phyloP scores from a whole-genome alignment of 768 basidiomycete genomes.

The Favolaschia claudopus region DNA sequence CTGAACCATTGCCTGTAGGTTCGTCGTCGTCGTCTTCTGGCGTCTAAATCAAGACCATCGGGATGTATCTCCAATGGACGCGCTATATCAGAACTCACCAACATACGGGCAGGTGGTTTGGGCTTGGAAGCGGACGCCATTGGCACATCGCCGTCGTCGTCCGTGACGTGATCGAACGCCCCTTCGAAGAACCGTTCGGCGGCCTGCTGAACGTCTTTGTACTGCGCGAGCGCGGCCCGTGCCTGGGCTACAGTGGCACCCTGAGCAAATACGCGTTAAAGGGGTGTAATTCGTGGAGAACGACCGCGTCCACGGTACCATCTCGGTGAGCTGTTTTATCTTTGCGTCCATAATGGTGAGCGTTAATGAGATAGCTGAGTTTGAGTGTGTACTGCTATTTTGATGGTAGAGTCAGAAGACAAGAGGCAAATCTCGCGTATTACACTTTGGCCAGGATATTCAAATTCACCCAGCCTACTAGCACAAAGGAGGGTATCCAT shows the following conservation, averaged over 20 bases:
- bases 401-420: no score
- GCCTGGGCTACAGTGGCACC: constrained; percentile 87
- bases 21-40: constrained; percentile 66
- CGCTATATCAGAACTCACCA: not conserved
- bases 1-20: constrained; percentile 57
- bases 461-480: constrained; percentile 1
- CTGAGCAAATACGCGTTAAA: constrained; percentile 46
- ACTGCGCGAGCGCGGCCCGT: constrained; percentile 78
- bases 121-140: constrained; percentile 42
- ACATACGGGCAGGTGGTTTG: constrained; percentile 25
- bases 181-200: constrained; percentile 89
- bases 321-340: constrained; percentile 69
- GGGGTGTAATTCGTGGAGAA: not conserved
- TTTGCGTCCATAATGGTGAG: constrained; percentile 48
- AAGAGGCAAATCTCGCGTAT: no score
- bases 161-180: constrained; percentile 78
- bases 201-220: constrained; percentile 92
- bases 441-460: constrained; percentile 1
- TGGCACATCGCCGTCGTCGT: constrained; percentile 60
- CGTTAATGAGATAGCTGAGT: constrained; percentile 8
- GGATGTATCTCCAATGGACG: not conserved
- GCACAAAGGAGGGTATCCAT: constrained; percentile 15
- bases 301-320: constrained; percentile 47
- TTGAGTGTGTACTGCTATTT: not conserved
- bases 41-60: constrained; percentile 49